Conservation (phyloP, 192 early-diverging fungal species). For the Coemansia sp. region DNA sequence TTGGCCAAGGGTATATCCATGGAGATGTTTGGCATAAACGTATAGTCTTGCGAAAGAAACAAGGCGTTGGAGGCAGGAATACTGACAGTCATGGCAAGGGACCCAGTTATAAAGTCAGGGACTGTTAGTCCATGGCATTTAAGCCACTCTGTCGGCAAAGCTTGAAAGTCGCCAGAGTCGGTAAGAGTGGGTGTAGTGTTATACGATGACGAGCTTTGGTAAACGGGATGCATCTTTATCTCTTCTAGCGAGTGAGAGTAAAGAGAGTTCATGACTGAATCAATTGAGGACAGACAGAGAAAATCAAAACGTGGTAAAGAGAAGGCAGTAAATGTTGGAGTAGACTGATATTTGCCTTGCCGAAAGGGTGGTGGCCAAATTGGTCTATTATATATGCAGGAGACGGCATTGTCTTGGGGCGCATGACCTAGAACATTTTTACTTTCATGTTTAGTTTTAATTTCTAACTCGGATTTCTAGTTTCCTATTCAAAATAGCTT, state of each 20-base stretch:
- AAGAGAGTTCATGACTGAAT: neutral
- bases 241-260: neutral
- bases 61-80: neutral
- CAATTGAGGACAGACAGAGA: neutral
- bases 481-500: neutral
- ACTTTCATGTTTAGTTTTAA: neutral
- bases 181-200: neutral
- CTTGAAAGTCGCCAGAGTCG: neutral
- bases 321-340: neutral
- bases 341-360: neutral
- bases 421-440: neutral
- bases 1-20: neutral
- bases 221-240: neutral
- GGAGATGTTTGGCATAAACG: neutral
- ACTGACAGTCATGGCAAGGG: neutral
- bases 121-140: neutral
- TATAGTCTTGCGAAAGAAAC: neutral
- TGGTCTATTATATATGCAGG: conserved; percentile 6
- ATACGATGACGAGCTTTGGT: neutral
- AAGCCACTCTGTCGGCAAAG: neutral
- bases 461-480: neutral
- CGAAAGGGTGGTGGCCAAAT: neutral
- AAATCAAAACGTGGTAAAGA: neutral
- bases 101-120: neutral
- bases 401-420: neutral